phyloP scores from a whole-genome alignment of 2,329 filamentous ascomycete genomes.

The Xylaria polymorpha region DNA sequence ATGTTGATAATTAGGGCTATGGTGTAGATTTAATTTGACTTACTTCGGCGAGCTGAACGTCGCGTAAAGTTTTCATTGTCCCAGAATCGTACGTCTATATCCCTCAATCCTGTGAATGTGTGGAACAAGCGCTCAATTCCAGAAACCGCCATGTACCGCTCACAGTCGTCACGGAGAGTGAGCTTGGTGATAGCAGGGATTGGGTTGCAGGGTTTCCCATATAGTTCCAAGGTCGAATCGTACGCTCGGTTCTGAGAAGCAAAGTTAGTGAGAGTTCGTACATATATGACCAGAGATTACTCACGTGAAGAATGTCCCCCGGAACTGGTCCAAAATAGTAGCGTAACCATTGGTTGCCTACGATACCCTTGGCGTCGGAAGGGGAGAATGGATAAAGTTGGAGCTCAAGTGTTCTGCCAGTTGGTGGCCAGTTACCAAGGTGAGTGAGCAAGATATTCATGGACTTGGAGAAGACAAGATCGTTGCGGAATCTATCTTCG shows the following conservation, averaged over 20 bases:
- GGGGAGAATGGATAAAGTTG: conserved; percentile 20
- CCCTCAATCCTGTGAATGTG: conserved; percentile 15
- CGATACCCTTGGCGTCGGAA: conserved; percentile 8
- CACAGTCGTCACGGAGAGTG: conserved; percentile 22
- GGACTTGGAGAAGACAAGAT: conserved; percentile 25
- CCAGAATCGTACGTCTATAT: conserved; percentile 26
- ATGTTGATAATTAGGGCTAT: background rate
- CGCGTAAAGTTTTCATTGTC: conserved; percentile 14
- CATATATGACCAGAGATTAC: background rate
- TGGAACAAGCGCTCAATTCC: conserved; percentile 12
- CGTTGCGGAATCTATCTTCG: conserved; percentile 22
- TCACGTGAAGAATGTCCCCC: conserved; percentile 27
- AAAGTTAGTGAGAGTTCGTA: background rate
- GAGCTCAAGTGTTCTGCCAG: conserved; percentile 25
- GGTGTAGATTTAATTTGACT: background rate
- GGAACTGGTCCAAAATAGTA: conserved; percentile 13
- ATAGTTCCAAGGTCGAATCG: conserved; percentile 21
- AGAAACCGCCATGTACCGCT: conserved; percentile 20
- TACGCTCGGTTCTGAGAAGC: conserved; percentile 18
- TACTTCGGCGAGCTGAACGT: conserved; percentile 23
- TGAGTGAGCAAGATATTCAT: conserved; percentile 18
- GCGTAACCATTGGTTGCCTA: conserved; percentile 9
- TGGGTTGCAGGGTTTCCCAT: background rate
- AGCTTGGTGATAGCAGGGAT: conserved; percentile 28
- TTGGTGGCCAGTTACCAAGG: conserved; percentile 27